phyloP scores from a whole-genome alignment of 2,329 filamentous ascomycete species.

The Magnaporthales sp. region DNA sequence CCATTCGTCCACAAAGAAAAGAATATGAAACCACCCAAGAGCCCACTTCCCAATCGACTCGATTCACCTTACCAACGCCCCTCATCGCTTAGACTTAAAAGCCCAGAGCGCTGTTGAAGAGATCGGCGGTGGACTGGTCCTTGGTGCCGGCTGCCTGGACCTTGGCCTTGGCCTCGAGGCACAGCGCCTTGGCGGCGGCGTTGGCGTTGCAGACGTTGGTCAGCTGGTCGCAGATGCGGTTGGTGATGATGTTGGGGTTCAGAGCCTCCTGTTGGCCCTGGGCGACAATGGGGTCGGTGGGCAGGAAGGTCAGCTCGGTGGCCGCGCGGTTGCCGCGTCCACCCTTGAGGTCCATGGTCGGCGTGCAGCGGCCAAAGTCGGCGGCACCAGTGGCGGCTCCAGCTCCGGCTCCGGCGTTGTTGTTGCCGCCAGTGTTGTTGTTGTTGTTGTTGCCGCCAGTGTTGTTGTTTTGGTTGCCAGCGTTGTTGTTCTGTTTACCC shows the following conservation, averaged over 20 bases:
- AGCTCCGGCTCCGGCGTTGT: neutral
- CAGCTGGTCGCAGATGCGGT: conserved; percentile 52
- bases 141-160: conserved; percentile 40
- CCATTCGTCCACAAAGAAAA: neutral
- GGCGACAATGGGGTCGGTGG: conserved; percentile 42
- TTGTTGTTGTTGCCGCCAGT: neutral
- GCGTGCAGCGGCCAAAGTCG: neutral
- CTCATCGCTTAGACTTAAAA: no score
- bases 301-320: conserved; percentile 49
- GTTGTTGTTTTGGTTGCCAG: neutral
- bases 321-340: conserved; percentile 12
- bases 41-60: neutral
- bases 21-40: neutral
- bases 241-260: conserved; percentile 57
- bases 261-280: conserved; percentile 44
- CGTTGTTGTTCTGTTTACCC: neutral
- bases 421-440: neutral
- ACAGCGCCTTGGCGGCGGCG: conserved; percentile 39
- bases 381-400: neutral
- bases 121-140: conserved; percentile 37
- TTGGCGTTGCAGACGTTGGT: conserved; percentile 52
- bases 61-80: no score
- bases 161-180: conserved; percentile 36
- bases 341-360: neutral
- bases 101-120: conserved; percentile 33